Evolutionary conservation across 495 filamentous ascomycete species (phyloP), one percentile per base, ranked within the genome.

Genomic region (Penicillium alfredii): DNA sequence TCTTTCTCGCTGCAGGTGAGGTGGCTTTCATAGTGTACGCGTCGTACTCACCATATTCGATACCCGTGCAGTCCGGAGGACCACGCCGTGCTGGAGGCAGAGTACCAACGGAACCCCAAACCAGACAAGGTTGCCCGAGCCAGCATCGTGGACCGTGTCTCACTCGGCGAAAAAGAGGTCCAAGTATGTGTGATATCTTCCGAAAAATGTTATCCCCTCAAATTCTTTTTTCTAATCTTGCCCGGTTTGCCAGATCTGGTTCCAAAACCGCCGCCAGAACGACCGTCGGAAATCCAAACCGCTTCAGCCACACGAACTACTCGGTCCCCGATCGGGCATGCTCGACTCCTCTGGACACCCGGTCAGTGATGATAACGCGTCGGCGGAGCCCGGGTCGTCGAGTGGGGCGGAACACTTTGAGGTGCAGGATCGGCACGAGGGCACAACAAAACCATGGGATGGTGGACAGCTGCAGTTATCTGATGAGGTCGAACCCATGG

Each of bases 191-290:
- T 37, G 42, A 51, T 44, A 41, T 42, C n/a, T n/a, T n/a, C n/a
- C n/a, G n/a, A 47, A 50, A 52, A 49, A 56, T 42, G 68, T 38
- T 40, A 40, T 27, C 8, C 44, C 27, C 21, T 18, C 47, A 45
- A 53, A 47, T 40, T 27, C 34, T 38, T 42, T 26, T 47, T 33
- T 49, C 43, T 43, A 25, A 30, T 35, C 22, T 40, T 40, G 30
- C 33, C 18, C 30, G 27, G 21, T 25, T 19, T 9, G 38, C 19
- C 57, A 98, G 92, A 95, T 99, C 49, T 99, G 93, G 93, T 99
- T 99, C 63, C 93, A 97, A 56, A 99, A 99, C 51, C 80, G 89
- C 56, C 77, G 93, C 42, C 93, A 99, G 57, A 94, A 88, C 63
- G 82, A 88, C 51, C 78, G 93, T 37, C 78, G 93, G 38, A 94